Conservation (phyloP, 306 rosid genomes). For the Rosa lucieae region DNA sequence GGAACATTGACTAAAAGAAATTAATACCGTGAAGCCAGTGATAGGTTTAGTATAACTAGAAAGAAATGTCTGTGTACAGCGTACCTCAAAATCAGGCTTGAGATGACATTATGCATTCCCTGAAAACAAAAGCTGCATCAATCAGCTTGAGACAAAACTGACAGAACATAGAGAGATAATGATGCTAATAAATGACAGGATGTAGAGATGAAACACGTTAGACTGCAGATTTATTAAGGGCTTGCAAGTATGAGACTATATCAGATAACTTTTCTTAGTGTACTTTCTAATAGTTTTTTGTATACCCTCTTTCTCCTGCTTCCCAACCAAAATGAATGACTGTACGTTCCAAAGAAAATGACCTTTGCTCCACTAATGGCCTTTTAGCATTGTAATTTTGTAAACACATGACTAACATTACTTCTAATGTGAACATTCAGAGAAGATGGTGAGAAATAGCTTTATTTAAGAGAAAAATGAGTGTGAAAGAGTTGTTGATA, state of each 20-base stretch:
- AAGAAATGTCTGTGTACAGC: not conserved
- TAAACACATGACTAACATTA: too few species aligned
- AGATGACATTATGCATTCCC: slow-evolving; percentile 89
- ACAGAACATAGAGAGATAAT: not conserved
- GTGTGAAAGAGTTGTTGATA: not conserved
- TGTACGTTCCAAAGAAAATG: not conserved
- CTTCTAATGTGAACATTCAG: not conserved
- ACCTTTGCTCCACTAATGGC: not conserved
- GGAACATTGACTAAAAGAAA: not conserved
- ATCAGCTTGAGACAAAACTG: slow-evolving; percentile 19
- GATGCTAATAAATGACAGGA: not conserved
- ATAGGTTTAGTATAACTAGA: slow-evolving; percentile 16
- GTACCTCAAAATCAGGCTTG: slow-evolving; percentile 66
- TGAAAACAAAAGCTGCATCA: slow-evolving; percentile 41
- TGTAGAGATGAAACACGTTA: not conserved
- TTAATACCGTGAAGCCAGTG: slow-evolving; percentile 11
- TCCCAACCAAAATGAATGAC: not conserved
- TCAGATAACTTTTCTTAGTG: not conserved
- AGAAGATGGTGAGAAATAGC: not conserved
- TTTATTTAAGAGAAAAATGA: not conserved
- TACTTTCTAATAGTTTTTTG: not conserved
- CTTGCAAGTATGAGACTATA: not conserved
- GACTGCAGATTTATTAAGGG: not conserved
- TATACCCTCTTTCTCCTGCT: not conserved
- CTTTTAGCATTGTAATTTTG: not conserved